Evolutionary conservation across 768 basidiomycete genomes (phyloP), one percentile per base, ranked within the genome.

Genomic region (Mycena vitilis): DNA sequence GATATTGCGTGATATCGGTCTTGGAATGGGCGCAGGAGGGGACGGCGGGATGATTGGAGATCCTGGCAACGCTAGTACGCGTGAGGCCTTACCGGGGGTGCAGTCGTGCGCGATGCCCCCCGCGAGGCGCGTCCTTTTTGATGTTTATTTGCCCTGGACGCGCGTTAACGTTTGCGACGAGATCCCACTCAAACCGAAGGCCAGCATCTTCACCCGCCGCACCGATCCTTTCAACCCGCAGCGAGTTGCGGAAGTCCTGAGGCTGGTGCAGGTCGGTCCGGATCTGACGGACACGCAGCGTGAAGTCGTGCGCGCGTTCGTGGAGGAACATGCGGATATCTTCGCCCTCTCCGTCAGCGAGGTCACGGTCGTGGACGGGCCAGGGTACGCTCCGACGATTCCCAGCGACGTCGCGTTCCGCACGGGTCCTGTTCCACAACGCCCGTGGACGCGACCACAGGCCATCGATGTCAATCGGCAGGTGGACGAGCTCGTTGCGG

Each of bases 301-400:
- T 12, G 16, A 25, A 4, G 18, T 54, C 10, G 76, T 82, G 0
- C 20, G 51, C 0, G 62, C 42, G 0, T 63, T 83, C 10, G 34
- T 85, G 0, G 36, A 22, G 0, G 68, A 80, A 60, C 81, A 71
- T 58, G 80, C 84, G 0, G 82, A 84, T 64, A 66, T 75, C 37
- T 86, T 84, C 65, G 80, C 81, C 1, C 66, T 83, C 2, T 76
- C 77, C 0, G 65, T 84, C 4, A 72, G 74, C 16, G 81, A 86
- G 63, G 83, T 85, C 1, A 55, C 55, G 0, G 66, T 71, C 0
- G 77, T 83, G 0, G 58, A 73, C 11, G 78, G 77, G 2, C 76
- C 74, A 5, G 68, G 71, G 11, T 60, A 84, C 71, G 63, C 57
- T 3, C 73, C 85, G 6, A 68, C 77, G 60, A 74, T 85, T 1